A percentile compares a stretch with the other conserved stretches of the same genome.
Conservation (phyloP, 2,329 filamentous ascomycete genomes). For the Nigrograna mackinnonii region DNA sequence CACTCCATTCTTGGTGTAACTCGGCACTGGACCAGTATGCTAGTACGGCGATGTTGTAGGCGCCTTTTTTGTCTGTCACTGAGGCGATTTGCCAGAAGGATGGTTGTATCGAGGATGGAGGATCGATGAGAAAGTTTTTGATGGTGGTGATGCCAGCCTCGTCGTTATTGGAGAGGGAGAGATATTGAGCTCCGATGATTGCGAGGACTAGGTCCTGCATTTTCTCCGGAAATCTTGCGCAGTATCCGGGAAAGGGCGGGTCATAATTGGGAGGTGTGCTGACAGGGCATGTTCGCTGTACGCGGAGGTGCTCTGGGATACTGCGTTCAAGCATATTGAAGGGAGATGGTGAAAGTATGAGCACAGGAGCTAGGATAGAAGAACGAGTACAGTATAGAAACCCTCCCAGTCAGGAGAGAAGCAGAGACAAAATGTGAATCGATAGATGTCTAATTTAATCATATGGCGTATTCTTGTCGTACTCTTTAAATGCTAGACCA, state of each 20-base stretch:
- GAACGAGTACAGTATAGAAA: no score
- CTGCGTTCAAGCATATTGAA: constrained; percentile 26
- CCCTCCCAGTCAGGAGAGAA: no score
- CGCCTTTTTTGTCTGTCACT: constrained; percentile 27
- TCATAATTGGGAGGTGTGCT: constrained; percentile 24
- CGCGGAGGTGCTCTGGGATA: constrained; percentile 23
- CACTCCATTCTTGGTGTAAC: constrained; percentile 35
- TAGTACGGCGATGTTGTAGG: constrained; percentile 41
- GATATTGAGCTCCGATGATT: constrained; percentile 36
- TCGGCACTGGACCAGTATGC: constrained; percentile 43
- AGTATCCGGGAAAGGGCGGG: constrained; percentile 35
- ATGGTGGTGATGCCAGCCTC: constrained; percentile 15
- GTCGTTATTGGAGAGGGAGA: background rate
- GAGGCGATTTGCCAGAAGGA: constrained; percentile 39
- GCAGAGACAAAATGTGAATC: no score
- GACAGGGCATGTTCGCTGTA: constrained; percentile 17
- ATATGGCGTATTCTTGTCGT: no score
- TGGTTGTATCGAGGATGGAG: constrained; percentile 13
- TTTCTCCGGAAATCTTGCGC: constrained; percentile 33
- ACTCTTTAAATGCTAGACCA: no score
- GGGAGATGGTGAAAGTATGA: no score
- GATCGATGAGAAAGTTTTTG: constrained; percentile 13
- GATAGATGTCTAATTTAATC: no score
- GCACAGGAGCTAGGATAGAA: no score
- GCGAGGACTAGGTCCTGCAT: constrained; percentile 38